These are phyloP conservation scores for Yarrowia osloensis DNA, from an alignment of 805 yeast genomes.

Conservation along the genomic window DNA sequence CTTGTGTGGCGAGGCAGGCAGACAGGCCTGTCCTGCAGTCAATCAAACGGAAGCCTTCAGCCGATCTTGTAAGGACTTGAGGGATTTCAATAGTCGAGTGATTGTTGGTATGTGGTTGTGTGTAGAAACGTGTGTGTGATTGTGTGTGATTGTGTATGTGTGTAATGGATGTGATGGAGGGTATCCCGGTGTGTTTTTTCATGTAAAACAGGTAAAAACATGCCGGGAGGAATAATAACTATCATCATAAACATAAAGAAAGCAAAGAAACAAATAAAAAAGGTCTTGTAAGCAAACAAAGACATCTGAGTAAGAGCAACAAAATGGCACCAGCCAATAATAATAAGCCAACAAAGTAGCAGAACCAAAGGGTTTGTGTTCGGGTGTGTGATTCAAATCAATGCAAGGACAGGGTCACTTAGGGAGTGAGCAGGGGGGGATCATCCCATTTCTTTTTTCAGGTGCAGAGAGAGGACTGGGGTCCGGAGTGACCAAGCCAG, in stretches of 20 bases:
- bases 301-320: constrained; percentile 15
- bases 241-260: not conserved
- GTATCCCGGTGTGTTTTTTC: not conserved
- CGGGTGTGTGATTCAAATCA: not conserved
- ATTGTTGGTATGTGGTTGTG: too few species aligned
- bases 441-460: not conserved
- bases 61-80: too few species aligned
- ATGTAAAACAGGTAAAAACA: not conserved
- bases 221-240: not conserved
- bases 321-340: not conserved
- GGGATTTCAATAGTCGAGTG: too few species aligned
- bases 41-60: too few species aligned
- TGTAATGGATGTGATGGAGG: not conserved
- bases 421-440: not conserved
- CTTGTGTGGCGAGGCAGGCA: too few species aligned
- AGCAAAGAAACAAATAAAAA: not conserved
- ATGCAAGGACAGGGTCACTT: not conserved
- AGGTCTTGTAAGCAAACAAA: not conserved
- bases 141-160: too few species aligned
- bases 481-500: constrained; percentile 7
- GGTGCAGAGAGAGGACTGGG: not conserved
- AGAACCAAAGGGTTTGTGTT: not conserved
- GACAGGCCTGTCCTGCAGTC: not conserved
- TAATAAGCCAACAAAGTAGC: not conserved
- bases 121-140: too few species aligned